Conservation (phyloP, 495 filamentous ascomycete genomes). For the Tuber borchii region DNA sequence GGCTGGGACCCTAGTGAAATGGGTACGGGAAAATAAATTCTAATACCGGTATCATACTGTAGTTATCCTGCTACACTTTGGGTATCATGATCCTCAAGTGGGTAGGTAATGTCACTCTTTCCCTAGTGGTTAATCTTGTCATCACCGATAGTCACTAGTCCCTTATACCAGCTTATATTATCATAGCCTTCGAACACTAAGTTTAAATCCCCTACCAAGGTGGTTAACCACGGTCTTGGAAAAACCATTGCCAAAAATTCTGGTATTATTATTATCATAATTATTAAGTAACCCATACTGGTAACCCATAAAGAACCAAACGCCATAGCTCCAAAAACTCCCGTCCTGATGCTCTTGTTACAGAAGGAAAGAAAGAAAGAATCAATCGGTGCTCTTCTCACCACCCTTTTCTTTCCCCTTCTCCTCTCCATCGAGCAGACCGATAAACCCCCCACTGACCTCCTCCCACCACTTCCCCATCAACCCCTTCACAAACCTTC, state of each 20-base stretch:
- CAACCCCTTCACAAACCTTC: slow-evolving; percentile 18
- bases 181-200: neutral
- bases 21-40: too few relatives aligned
- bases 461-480: slow-evolving; percentile 23
- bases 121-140: neutral
- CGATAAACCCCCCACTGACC: slow-evolving; percentile 11
- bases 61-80: too few relatives aligned
- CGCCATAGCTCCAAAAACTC: neutral
- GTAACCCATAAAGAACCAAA: neutral
- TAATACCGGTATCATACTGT: too few relatives aligned
- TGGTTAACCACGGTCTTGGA: neutral
- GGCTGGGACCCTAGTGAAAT: too few relatives aligned
- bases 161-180: neutral
- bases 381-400: neutral
- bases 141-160: neutral
- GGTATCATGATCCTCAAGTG: too few relatives aligned
- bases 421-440: neutral
- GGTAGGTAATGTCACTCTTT: neutral
- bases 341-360: neutral
- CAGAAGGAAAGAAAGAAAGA: neutral
- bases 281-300: neutral
- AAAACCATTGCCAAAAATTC: neutral
- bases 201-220: neutral
- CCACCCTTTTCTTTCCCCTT: neutral
- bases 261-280: neutral